Percentiles rank a stretch among this genome's conserved stretches.
These are phyloP conservation scores for Fusarium neocosmosporiellum DNA, from an alignment of 2,329 filamentous ascomycete species.

Conservation along the genomic window DNA sequence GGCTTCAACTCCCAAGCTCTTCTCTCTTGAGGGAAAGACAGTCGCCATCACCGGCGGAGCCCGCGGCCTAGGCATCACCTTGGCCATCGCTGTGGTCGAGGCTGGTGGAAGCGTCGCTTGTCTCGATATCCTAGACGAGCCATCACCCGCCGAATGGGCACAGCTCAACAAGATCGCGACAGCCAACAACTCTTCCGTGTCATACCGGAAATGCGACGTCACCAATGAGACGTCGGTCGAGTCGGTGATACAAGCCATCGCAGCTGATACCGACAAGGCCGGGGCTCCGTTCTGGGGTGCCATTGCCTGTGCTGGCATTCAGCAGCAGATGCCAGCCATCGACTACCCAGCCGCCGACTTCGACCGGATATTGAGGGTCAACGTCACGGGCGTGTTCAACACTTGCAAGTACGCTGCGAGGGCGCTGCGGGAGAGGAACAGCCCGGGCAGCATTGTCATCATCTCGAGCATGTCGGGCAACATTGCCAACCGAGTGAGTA, in stretches of 20 bases:
- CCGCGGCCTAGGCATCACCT: slow-evolving; percentile 61
- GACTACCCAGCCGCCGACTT: slow-evolving; percentile 67
- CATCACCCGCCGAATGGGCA: slow-evolving; percentile 54
- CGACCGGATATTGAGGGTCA: slow-evolving; percentile 75
- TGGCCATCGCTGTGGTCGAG: slow-evolving; percentile 61
- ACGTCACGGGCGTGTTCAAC: slow-evolving; percentile 76
- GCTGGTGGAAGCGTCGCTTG: slow-evolving; percentile 61
- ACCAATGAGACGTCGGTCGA: slow-evolving; percentile 56
- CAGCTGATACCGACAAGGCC: slow-evolving; percentile 45
- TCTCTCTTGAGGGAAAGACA: slow-evolving; percentile 58
- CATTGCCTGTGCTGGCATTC: slow-evolving; percentile 62
- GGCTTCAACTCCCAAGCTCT: slow-evolving; percentile 48
- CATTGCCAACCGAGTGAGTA: slow-evolving; percentile 61
- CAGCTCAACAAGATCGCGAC: slow-evolving; percentile 54
- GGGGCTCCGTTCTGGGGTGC: slow-evolving; percentile 51
- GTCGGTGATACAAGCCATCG: slow-evolving; percentile 50
- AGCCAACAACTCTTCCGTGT: slow-evolving; percentile 47
- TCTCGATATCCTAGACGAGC: slow-evolving; percentile 56
- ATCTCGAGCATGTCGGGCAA: slow-evolving; percentile 62
- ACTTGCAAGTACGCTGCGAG: slow-evolving; percentile 77
- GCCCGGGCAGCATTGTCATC: slow-evolving; percentile 60
- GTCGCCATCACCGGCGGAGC: slow-evolving; percentile 63
- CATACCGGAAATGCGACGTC: slow-evolving; percentile 59
- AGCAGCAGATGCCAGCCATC: slow-evolving; percentile 58
- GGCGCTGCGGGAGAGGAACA: slow-evolving; percentile 58